Percentiles rank a stretch among this genome's conserved stretches.
Evolutionary conservation across 768 basidiomycete genomes (phyloP).

Genomic region (Xerocomus brunneocitrinus): DNA sequence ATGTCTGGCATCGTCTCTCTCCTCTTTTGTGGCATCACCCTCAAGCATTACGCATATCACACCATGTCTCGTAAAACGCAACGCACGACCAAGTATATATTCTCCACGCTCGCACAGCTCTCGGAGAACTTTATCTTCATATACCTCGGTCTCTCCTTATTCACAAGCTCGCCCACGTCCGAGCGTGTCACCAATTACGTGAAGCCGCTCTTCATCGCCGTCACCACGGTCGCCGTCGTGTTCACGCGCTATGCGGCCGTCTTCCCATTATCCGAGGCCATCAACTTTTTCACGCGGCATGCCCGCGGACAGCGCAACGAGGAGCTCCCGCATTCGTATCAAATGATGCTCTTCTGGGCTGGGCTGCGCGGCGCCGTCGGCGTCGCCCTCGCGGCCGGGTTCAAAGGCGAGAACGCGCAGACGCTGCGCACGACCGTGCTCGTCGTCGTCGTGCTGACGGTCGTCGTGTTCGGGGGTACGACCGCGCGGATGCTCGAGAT

Average conservation of each 20-base stretch:
- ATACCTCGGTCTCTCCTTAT: conserved; percentile 95
- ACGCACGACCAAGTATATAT: conserved; percentile 91
- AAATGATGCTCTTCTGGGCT: conserved; percentile 99
- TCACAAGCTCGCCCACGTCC: conserved; percentile 78
- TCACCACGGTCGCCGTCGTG: conserved; percentile 87
- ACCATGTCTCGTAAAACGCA: conserved; percentile 97
- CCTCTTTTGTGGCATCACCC: conserved; percentile 96
- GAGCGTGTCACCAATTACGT: conserved; percentile 80
- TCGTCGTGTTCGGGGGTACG: conserved; percentile 94
- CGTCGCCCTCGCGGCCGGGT: conserved; percentile 93
- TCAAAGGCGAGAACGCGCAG: conserved; percentile 89
- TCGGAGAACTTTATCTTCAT: conserved; percentile 99
- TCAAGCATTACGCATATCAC: conserved; percentile 99
- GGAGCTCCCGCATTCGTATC: conserved; percentile 95
- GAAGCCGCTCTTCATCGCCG: conserved; percentile 91
- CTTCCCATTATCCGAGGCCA: conserved; percentile 89
- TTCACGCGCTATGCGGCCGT: conserved; percentile 95
- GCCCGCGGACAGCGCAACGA: conserved; percentile 82
- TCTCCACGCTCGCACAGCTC: conserved; percentile 88
- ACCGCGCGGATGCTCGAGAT: conserved; percentile 95
- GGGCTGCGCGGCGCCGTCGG: conserved; percentile 95
- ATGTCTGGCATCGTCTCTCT: conserved; percentile 98
- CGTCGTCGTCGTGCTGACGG: conserved; percentile 92
- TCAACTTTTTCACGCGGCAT: conserved; percentile 89
- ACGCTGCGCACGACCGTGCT: conserved; percentile 91